phyloP scores from a whole-genome alignment of 306 rosid genomes.

The Coriaria nepalensis region DNA sequence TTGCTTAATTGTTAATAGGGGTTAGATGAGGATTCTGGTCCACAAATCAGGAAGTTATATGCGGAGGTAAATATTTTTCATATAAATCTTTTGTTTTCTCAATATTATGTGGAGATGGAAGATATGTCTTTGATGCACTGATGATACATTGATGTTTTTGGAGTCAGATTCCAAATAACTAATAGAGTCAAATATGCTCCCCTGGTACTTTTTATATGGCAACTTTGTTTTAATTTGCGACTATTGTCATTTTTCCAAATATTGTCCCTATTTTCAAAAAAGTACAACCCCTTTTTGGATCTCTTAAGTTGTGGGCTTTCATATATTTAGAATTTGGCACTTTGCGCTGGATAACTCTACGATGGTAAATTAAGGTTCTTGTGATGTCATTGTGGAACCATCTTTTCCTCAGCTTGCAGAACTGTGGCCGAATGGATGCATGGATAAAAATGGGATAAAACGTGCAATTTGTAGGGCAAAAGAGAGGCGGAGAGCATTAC shows the following conservation, averaged over 20 bases:
- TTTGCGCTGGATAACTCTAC: too few species aligned
- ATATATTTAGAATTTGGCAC: too few species aligned
- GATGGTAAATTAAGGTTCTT: background rate
- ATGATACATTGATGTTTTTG: background rate
- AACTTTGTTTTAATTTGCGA: too few species aligned
- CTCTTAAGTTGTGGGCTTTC: too few species aligned
- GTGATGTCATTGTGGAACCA: slow-evolving; percentile 1
- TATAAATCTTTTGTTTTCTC: slow-evolving; percentile 7
- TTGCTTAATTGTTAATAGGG: slow-evolving; percentile 52
- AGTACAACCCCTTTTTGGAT: too few species aligned
- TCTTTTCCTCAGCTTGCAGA: slow-evolving; percentile 62
- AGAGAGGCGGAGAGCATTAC: slow-evolving; percentile 63
- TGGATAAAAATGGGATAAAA: slow-evolving; percentile 98
- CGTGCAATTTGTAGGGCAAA: slow-evolving; percentile 86
- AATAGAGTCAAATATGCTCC: too few species aligned
- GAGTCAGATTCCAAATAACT: background rate
- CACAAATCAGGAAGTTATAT: slow-evolving; percentile 81
- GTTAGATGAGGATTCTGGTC: slow-evolving; percentile 84
- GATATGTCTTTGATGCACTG: too few species aligned
- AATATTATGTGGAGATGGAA: too few species aligned
- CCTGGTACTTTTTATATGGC: too few species aligned
- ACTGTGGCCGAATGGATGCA: slow-evolving; percentile 86
- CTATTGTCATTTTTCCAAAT: too few species aligned
- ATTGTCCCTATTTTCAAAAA: too few species aligned
- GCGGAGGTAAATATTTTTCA: slow-evolving; percentile 54